These are phyloP conservation scores for Leishmania amazonensis DNA, from an alignment of 208 protist genomes.

Conservation along the genomic window DNA sequence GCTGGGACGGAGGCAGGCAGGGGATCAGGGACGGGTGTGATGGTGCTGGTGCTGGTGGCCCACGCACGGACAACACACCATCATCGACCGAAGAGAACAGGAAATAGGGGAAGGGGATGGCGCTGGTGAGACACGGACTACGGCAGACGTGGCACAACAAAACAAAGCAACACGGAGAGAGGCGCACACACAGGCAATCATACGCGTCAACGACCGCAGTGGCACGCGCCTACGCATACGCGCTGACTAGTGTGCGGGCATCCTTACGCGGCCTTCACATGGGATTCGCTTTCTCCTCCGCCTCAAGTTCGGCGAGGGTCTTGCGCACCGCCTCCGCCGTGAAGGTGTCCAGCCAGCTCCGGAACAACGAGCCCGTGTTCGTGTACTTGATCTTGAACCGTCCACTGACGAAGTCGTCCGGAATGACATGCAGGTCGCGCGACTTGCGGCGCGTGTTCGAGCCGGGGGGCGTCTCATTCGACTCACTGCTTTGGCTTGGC, in stretches of 20 bases:
- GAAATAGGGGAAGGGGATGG: background rate
- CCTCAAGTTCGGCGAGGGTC: conserved; percentile 23
- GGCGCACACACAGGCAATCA: background rate
- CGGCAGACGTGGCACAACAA: background rate
- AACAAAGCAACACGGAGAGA: background rate
- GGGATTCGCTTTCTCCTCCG: conserved; percentile 13
- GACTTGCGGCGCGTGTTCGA: conserved; percentile 5
- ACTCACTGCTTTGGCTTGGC: background rate
- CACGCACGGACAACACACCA: background rate
- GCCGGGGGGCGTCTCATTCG: conserved; percentile 6
- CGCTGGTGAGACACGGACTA: background rate
- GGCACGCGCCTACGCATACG: background rate
- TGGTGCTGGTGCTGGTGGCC: no score
- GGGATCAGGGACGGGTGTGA: background rate
- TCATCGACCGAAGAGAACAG: background rate
- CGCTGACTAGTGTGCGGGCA: background rate
- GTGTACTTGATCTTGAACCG: conserved; percentile 36
- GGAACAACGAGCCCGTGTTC: conserved; percentile 40
- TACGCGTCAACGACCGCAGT: background rate
- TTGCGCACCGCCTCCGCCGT: conserved; percentile 36
- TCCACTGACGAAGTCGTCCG: conserved; percentile 55
- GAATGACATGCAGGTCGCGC: conserved; percentile 31
- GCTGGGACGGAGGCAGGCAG: background rate
- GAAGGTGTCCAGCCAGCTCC: conserved; percentile 45
- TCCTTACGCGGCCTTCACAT: background rate